Evolutionary conservation across 2,329 filamentous ascomycete species (phyloP).

Genomic region (Amylocarpus encephaloides): DNA sequence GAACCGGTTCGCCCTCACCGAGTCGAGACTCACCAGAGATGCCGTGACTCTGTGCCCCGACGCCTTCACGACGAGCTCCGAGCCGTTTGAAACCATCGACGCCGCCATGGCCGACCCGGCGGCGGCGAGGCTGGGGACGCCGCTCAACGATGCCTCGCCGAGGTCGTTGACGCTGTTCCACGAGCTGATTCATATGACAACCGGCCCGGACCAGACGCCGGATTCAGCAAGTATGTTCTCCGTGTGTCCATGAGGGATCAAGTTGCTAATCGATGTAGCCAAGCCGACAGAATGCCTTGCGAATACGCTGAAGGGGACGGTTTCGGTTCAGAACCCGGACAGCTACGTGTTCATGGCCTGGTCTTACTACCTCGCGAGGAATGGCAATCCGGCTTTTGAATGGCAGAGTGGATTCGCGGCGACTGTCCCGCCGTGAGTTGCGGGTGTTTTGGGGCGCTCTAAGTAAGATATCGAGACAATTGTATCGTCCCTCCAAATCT

Average conservation of each 20-base stretch:
- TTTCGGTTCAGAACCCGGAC: background rate
- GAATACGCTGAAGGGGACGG: background rate
- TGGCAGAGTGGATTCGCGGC: background rate
- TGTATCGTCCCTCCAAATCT: no score
- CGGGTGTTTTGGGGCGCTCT: no score
- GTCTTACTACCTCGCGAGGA: background rate
- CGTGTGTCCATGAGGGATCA: background rate
- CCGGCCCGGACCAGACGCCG: background rate
- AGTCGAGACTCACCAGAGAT: background rate
- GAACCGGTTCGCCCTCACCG: background rate
- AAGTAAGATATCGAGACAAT: no score
- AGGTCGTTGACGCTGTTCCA: conserved; percentile 1
- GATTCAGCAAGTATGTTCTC: background rate
- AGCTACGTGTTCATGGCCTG: background rate
- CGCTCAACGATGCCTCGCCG: background rate
- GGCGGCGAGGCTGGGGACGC: background rate
- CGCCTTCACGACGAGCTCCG: background rate
- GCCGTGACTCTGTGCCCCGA: background rate
- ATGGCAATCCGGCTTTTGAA: background rate
- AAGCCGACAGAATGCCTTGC: background rate
- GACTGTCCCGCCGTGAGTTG: background rate
- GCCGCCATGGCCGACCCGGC: background rate
- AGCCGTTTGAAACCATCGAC: conserved; percentile 1
- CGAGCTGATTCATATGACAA: conserved; percentile 1
- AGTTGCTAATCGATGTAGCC: background rate